Percentiles rank a stretch among this genome's conserved stretches.
phyloP scores from a whole-genome alignment of 441 rosid species.

The Daphne laureola region DNA sequence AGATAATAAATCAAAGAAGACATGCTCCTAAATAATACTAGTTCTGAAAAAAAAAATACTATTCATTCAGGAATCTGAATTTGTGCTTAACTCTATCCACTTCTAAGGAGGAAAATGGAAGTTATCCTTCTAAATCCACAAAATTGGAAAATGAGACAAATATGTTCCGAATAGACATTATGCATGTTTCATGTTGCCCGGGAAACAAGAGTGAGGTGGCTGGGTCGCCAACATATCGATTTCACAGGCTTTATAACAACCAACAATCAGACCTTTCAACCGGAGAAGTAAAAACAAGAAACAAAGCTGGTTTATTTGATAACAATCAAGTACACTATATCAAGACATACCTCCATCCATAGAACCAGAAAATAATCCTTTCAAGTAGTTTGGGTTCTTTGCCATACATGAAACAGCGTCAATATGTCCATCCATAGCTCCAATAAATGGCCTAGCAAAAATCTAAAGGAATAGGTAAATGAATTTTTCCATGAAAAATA shows the following conservation, averaged over 20 bases:
- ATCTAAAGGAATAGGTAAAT: slow-evolving; percentile 32
- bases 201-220: too few species aligned
- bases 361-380: slow-evolving; percentile 87
- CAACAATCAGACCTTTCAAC: not conserved
- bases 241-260: not conserved
- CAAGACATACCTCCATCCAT: slow-evolving; percentile 78
- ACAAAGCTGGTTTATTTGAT: not conserved
- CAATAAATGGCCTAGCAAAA: slow-evolving; percentile 85
- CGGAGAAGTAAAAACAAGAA: not conserved
- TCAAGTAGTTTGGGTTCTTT: slow-evolving; percentile 80
- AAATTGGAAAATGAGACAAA: too few species aligned
- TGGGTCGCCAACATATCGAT: too few species aligned
- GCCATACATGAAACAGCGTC: slow-evolving; percentile 94
- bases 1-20: too few species aligned
- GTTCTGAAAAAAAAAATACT: too few species aligned
- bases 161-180: too few species aligned
- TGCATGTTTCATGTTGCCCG: too few species aligned
- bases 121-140: too few species aligned
- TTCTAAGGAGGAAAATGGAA: too few species aligned
- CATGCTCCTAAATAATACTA: too few species aligned
- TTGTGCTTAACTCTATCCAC: too few species aligned
- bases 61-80: too few species aligned
- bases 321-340: not conserved
- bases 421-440: slow-evolving; percentile 93
- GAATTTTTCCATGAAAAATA: not conserved